Conservation (phyloP, 163 green algal species). For the Scenedesmus sp. region DNA sequence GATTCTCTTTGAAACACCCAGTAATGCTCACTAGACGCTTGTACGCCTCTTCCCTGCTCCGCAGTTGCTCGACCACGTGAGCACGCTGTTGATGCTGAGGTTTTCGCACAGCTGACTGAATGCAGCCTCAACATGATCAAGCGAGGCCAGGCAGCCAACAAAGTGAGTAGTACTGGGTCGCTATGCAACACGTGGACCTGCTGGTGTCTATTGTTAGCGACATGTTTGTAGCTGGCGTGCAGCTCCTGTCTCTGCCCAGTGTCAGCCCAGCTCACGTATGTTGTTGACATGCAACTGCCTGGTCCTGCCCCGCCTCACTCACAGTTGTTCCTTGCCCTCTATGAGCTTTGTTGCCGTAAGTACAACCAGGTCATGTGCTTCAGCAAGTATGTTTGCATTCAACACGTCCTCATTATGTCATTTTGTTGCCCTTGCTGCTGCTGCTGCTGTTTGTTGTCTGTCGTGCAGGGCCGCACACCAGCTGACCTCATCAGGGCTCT, state of each 20-base stretch:
- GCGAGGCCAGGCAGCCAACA: slow-evolving; percentile 49
- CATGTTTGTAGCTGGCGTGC: background rate
- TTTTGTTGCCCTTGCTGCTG: background rate
- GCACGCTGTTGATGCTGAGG: slow-evolving; percentile 69
- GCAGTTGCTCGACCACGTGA: slow-evolving; percentile 57
- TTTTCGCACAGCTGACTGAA: slow-evolving; percentile 68
- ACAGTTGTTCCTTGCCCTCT: background rate
- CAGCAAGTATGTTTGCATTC: background rate
- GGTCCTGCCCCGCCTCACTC: background rate
- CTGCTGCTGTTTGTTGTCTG: background rate
- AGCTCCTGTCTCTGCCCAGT: background rate
- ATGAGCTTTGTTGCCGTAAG: background rate
- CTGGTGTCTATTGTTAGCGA: background rate
- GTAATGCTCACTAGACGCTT: background rate
- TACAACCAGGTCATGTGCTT: background rate
- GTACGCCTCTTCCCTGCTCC: background rate
- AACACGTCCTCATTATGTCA: background rate
- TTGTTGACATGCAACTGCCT: background rate
- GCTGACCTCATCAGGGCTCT: slow-evolving; percentile 34
- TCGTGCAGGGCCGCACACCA: slow-evolving; percentile 47
- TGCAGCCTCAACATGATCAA: slow-evolving; percentile 55
- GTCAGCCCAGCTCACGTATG: background rate
- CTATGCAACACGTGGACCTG: background rate
- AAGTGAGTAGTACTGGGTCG: background rate
- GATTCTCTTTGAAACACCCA: background rate